Evolutionary conservation across 176 grass and related monocot species (phyloP), one percentile per base, ranked within the genome.

Genomic region (Calamus simplicifolius): DNA sequence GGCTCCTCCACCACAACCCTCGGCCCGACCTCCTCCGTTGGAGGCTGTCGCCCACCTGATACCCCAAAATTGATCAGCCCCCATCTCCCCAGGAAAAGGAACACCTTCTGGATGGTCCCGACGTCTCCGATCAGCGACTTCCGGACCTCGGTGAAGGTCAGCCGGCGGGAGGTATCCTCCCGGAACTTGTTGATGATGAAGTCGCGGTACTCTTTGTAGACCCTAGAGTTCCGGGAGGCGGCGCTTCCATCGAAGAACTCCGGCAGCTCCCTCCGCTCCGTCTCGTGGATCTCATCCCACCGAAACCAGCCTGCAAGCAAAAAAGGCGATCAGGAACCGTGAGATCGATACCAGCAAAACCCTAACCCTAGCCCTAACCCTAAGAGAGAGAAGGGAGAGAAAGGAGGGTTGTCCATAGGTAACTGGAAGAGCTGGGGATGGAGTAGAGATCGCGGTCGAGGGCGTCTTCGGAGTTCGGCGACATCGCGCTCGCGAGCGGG

Each of bases 201-300:
- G 72, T 98, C 87, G 50, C 93, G 84, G 78, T 98, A 98, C 69
- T 98, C 93, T 71, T 86, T 82, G 73, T 98, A 92, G 62, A 98
- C 83, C 81, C 88, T 89, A 49, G 81, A 84, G 87, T 92, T 98
- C 72, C 88, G 73, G 48, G 81, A 82, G 8, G 77, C 77, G 59
- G 88, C 78, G 17, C 74, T 75, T 18, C 92, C 92, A 54, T 83
- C 84, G 77, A 98, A 92, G 78, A 98, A 98, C 63, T 98, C 93
- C 66, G 93, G 87, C 18, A 98, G 69, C 29, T 81, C 73, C 55
- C 1, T 67, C 53, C 82, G 76, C 78, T 88, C 93, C 51, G 54
- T 70, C 56, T 91, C 92, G 62, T 96, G 92, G 68, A 96, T 91
- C 75, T 81, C 92, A 61, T 85, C 87, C 92, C 92, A 91, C 31